Conservation (phyloP, 2,329 filamentous ascomycete genomes). For the Trichoderma polysporum region DNA sequence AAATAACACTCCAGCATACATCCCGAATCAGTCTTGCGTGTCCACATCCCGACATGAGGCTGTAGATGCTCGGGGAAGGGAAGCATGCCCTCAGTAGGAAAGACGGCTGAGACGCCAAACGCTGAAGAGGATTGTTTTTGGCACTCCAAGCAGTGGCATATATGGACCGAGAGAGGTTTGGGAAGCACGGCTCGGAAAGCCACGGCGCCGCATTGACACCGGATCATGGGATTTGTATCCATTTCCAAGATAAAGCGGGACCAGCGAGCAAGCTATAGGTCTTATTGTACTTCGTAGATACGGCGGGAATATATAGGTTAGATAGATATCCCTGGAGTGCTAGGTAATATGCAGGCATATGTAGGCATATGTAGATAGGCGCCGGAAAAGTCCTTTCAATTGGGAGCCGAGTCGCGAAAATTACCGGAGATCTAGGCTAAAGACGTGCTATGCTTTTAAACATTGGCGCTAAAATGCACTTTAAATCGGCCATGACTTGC, state of each 20-base stretch:
- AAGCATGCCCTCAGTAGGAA: slow-evolving; percentile 41
- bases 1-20: slow-evolving; percentile 46
- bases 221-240: slow-evolving; percentile 27
- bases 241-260: background rate
- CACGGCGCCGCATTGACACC: slow-evolving; percentile 44
- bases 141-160: slow-evolving; percentile 49
- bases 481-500: slow-evolving; percentile 2
- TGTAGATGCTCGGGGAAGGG: slow-evolving; percentile 38
- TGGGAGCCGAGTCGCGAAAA: background rate
- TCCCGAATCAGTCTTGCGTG: slow-evolving; percentile 40
- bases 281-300: background rate
- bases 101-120: slow-evolving; percentile 48
- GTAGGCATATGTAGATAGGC: background rate
- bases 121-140: slow-evolving; percentile 46
- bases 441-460: background rate
- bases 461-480: background rate
- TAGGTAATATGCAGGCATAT: no score
- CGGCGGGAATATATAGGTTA: background rate
- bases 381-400: background rate
- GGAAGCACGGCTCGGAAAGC: slow-evolving; percentile 37
- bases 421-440: background rate
- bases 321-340: no score
- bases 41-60: slow-evolving; percentile 38
- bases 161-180: slow-evolving; percentile 39
- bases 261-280: no score